Evolutionary conservation across 2,329 filamentous ascomycete species (phyloP), one percentile per base, ranked within the genome.

Genomic region (Calonectria pseudoreteaudii): DNA sequence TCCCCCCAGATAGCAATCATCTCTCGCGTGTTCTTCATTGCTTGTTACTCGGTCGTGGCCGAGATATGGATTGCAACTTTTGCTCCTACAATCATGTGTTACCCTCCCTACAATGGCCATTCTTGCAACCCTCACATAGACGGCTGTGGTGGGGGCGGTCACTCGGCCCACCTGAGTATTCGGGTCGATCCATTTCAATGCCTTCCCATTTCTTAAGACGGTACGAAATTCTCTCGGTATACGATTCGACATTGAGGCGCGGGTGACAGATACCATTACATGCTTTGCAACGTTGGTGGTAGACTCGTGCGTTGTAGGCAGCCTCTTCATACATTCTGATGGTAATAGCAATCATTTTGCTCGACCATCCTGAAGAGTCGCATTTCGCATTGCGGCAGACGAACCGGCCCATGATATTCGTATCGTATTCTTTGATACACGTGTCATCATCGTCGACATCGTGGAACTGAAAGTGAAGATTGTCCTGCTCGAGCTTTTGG

Each of bases 41-140:
- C 9, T 5, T 47, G n/a, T 13, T 47, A 3, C n/a, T 23, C 20
- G 4, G 9, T 23, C 44, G 10, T 23, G 9, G 1, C 9, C n/a
- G 44, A 23, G 20, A 47, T 47, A 11, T 2, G 23, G 7, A 9
- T 23, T 3, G 9, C 8, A 7, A 20, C 7, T 1, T 47, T n/a
- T 23, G n/a, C 23, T 23, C 9, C 44, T 23, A 44, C n/a, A 2
- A 47, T 3, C 16, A 16, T 3, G 20, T 18, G 44, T 11, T n/a
- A 11, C 1, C 44, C n/a, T 41, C 11, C 2, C 36, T 52, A 8
- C 84, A 86, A 66, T 79, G 78, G 0, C 82, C 83, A 36, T 70
- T 70, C 70, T 80, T 85, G 65, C 85, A 86, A 0, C 84, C 85
- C 71, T 86, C 84, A 38, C 85, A 86, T 0, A 85, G 72, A 0